phyloP scores from a whole-genome alignment of 2,329 filamentous ascomycete genomes.

The Arachnopeziza araneosa region DNA sequence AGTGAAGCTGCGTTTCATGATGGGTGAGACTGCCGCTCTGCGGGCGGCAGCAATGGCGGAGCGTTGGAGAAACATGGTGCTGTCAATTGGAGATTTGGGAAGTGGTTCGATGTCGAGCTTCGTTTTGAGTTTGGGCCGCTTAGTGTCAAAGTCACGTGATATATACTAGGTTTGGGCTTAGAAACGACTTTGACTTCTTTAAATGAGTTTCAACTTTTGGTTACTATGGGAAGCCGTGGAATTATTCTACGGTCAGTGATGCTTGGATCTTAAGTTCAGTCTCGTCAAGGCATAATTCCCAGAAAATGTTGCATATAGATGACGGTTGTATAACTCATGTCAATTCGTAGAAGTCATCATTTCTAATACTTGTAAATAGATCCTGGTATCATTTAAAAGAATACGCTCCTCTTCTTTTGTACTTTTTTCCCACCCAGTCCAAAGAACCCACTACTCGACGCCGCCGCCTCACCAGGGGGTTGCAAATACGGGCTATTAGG shows the following conservation, averaged over 20 bases:
- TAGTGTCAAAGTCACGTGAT: neutral
- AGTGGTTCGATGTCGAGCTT: slow-evolving; percentile 7
- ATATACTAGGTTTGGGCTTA: neutral
- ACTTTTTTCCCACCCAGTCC: slow-evolving; percentile 32
- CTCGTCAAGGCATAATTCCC: neutral
- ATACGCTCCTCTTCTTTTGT: slow-evolving; percentile 30
- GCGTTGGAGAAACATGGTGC: slow-evolving; percentile 59
- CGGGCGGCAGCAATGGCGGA: slow-evolving; percentile 55
- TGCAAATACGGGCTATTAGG: slow-evolving; percentile 25
- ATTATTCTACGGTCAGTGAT: neutral
- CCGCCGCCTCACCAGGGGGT: slow-evolving; percentile 18
- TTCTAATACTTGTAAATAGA: neutral
- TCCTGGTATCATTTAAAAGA: slow-evolving; percentile 7
- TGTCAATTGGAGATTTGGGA: slow-evolving; percentile 19
- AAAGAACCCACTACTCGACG: slow-evolving; percentile 41
- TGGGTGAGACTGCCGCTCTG: slow-evolving; percentile 49
- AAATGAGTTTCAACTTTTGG: no score
- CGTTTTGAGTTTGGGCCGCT: neutral
- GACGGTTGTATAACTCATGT: neutral
- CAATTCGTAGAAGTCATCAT: neutral
- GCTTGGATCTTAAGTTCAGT: neutral
- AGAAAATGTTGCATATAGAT: neutral
- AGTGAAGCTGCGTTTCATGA: slow-evolving; percentile 53
- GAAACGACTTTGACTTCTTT: no score
- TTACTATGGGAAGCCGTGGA: no score